A percentile compares a stretch with the other conserved stretches of the same genome.
Evolutionary conservation across 225 moss, liverwort and hornwort species (phyloP).

Genomic region (Ulota crispa): DNA sequence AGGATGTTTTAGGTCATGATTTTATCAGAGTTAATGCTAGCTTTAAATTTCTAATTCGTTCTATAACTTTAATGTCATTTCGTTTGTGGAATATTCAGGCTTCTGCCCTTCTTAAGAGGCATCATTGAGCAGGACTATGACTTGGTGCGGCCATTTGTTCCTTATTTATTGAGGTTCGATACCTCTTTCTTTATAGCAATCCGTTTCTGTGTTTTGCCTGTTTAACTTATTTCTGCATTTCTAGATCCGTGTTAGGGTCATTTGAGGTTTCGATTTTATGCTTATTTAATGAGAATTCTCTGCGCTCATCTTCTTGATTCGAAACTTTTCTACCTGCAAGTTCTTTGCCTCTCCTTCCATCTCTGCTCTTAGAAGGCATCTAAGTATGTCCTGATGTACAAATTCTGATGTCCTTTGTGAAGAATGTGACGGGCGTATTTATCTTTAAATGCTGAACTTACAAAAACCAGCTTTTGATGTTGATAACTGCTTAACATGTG

Average conservation of each 20-base stretch:
- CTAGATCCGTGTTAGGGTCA: not conserved
- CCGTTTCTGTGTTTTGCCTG: not conserved
- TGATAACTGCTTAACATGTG: not conserved
- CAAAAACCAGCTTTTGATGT: not conserved
- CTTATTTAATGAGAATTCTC: constrained; percentile 5
- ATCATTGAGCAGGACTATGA: constrained; percentile 71
- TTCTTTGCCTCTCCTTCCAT: constrained; percentile 7
- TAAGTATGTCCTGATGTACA: not conserved
- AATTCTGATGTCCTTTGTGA: not conserved
- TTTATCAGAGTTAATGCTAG: not conserved
- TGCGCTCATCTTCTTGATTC: constrained; percentile 10
- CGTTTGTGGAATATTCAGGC: constrained; percentile 42
- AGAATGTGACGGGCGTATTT: not conserved
- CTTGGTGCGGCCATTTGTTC: constrained; percentile 70
- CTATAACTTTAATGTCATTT: not conserved
- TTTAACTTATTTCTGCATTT: not conserved
- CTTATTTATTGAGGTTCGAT: constrained; percentile 69
- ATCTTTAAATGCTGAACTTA: not conserved
- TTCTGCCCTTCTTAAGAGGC: constrained; percentile 72
- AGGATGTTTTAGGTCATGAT: not conserved
- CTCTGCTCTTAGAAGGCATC: not conserved
- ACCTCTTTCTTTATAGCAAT: not conserved
- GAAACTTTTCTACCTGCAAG: not conserved
- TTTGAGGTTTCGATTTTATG: constrained; percentile 18
- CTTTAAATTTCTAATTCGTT: constrained; percentile 19